A percentile compares a stretch with the other conserved stretches of the same genome.
phyloP scores from a whole-genome alignment of 192 early-diverging fungal genomes.

The Entomortierella chlamydospora region DNA sequence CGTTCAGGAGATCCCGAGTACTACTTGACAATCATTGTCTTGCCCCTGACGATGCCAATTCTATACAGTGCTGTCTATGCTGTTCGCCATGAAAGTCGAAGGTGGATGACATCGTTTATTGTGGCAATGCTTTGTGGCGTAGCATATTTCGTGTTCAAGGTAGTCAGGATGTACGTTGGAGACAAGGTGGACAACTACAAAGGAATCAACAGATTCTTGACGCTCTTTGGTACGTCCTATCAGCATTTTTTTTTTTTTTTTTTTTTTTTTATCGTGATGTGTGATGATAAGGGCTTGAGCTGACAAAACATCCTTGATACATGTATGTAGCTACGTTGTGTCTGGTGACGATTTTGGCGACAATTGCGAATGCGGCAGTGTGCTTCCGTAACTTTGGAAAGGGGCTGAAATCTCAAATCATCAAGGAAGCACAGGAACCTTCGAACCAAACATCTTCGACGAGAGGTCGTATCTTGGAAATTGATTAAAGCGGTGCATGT shows the following conservation, averaged over 20 bases:
- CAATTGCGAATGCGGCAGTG: slow-evolving; percentile 60
- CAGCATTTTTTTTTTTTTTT: slow-evolving; percentile 63
- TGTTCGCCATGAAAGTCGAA: slow-evolving; percentile 72
- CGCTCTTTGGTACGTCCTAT: slow-evolving; percentile 76
- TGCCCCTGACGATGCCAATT: slow-evolving; percentile 69
- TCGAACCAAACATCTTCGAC: slow-evolving; percentile 18
- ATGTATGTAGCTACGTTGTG: slow-evolving; percentile 56
- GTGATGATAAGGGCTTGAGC: too few relatives aligned
- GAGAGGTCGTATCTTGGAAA: slow-evolving; percentile 27
- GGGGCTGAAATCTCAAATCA: slow-evolving; percentile 62
- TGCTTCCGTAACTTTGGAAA: slow-evolving; percentile 71
- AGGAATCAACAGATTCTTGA: slow-evolving; percentile 71
- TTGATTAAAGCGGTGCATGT: slow-evolving; percentile 10
- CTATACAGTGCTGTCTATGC: slow-evolving; percentile 75
- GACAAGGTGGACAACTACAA: slow-evolving; percentile 57
- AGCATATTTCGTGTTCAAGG: slow-evolving; percentile 76
- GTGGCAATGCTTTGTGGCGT: slow-evolving; percentile 69
- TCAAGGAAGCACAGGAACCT: slow-evolving; percentile 12
- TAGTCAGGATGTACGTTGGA: slow-evolving; percentile 67
- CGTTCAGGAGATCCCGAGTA: slow-evolving; percentile 57
- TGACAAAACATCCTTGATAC: too few relatives aligned
- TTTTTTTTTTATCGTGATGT: too few relatives aligned
- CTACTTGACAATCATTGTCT: slow-evolving; percentile 65
- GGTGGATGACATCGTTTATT: slow-evolving; percentile 70
- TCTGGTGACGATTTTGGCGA: slow-evolving; percentile 60